Base-by-base conservation (phyloP, 2,329 filamentous ascomycete species). In the Metarhizium brunneum region DNA sequence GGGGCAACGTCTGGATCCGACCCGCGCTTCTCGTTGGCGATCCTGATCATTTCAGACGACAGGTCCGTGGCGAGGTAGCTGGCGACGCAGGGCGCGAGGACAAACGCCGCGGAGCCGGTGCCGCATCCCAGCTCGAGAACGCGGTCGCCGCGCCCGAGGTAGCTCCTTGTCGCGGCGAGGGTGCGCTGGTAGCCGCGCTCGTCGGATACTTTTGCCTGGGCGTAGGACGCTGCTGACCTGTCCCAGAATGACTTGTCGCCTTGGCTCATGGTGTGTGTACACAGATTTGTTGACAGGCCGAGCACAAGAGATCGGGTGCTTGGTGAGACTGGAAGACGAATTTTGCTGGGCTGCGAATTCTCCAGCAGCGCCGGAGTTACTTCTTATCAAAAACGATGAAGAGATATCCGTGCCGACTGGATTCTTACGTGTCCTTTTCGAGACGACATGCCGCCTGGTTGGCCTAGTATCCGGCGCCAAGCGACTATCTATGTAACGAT, bases 61-160 rank as follows among this genome's bases (percentile, higher is more conserved):
- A 58, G 42, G 52, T 60, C 58, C 18, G 60, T 60, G 7, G 55
- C 60, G 11, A 61, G 58, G 50, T 58, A 60, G 7, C 40, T 25
- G 29, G 43, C 32, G 6, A 56, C 57, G 16, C 11, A 13, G 11
- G 51, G 40, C 6, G 60, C 60, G 14, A 61, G 57, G n/a, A 53
- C 30, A 11, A 61, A 55, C 16, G 60, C 60, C 16, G 60, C 54
- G 7, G 60, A 57, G 11, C 60, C 60, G 5, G 60, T 60, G 10
- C 60, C 60, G 50, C 60, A 61, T 29, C 60, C 60, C 20, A 61
- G 47, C 54, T 61, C 58, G 29, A 61, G 52, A 18, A 60, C 57
- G n/a, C 8, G 25, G 47, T 61, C 57, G 18, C 51, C 54, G 1
- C 53, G 40, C 25, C 59, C 58, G 13, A 61, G 53, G 29, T 52